Evolutionary conservation across 306 rosid genomes (phyloP).

Genomic region (Mimosa pudica): DNA sequence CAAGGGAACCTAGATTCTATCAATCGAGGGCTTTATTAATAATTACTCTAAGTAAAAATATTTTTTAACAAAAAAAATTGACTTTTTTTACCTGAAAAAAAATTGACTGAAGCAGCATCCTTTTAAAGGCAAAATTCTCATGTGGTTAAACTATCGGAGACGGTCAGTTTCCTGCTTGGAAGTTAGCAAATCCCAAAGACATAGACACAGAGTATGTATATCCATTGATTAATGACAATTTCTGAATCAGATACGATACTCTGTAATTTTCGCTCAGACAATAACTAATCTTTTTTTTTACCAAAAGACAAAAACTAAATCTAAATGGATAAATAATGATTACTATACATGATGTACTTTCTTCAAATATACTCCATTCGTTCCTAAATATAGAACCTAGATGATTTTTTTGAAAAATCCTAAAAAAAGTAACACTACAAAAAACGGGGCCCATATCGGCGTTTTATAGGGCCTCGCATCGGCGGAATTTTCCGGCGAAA

Average conservation of each 20-base stretch:
- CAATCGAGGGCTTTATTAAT: too few species aligned
- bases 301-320: background rate
- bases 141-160: background rate
- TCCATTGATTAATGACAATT: background rate
- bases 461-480: too few species aligned
- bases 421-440: too few species aligned
- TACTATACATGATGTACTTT: background rate
- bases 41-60: too few species aligned
- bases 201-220: background rate
- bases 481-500: too few species aligned
- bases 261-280: background rate
- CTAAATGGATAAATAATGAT: background rate
- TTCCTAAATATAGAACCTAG: too few species aligned
- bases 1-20: background rate
- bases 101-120: background rate
- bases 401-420: too few species aligned
- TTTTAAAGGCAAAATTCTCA: background rate
- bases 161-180: background rate
- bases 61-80: too few species aligned
- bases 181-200: background rate
- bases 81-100: background rate
- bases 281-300: background rate
- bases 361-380: conserved; percentile 2
- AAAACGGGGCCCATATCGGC: too few species aligned
- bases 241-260: background rate